Base-by-base conservation (phyloP, 352 stramenopile species). In the Phytophthora europaea region DNA sequence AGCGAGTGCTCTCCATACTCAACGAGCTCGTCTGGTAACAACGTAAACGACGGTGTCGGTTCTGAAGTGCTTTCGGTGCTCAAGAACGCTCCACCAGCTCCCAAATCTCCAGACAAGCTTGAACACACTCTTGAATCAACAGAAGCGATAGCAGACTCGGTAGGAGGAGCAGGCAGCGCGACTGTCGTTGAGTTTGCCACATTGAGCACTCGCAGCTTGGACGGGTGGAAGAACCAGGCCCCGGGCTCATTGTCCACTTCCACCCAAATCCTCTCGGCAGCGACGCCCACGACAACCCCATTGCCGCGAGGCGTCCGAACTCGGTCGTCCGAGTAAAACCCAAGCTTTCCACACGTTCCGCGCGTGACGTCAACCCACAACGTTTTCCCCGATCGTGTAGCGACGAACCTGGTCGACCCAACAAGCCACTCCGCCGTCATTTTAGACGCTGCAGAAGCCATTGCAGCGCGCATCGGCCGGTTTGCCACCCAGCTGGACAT, bases 221-320 rank as follows among this genome's bases (percentile, higher is more conserved):
- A 92, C 31, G 86, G 83, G 64, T 96, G 83, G 53, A 93, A 88
- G 57, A 92, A 94, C 92, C 92, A 97, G 22, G 80, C 80, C 26
- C 91, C 90, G 15, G 77, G 22, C 20, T 97, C 88, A 1, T 78
- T 88, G 22, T 97, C 92, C 0, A 96, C 81, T 62, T 95, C 78
- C 8, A 97, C 78, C 92, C 92, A 98, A 8, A 97, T 59, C 6
- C 85, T 78, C 13, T 75, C 70, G 33, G 83, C 76, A 2, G 85
- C 83, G 7, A 92, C 78, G 0, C 92, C 92, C 3, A 95, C 47
- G 0, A 97, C 79, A 8, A 75, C 74, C 2, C 88, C 92, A 63
- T 89, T 88, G 0, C 92, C 92, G n/a, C 92, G 81, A 62, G 83
- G 71, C 2, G 88, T 96, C 2, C 87, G 80, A 34, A 98, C 90